Evolutionary conservation across 139 green algal species (phyloP).

Genomic region (Nannochloris sp.): DNA sequence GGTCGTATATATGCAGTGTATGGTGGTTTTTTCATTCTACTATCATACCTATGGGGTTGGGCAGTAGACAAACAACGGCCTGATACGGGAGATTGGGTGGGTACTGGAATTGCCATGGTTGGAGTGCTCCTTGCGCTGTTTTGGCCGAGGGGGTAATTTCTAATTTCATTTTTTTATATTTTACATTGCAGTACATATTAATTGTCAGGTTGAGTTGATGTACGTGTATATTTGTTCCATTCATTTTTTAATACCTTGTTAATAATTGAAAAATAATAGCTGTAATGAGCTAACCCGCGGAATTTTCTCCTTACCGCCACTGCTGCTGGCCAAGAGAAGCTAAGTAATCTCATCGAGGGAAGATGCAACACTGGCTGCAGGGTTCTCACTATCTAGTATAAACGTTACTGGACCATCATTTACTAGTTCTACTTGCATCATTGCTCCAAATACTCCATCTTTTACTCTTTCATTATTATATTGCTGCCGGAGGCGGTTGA

Average conservation of each 20-base stretch:
- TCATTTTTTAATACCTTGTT: not conserved
- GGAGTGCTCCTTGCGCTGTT: constrained; percentile 67
- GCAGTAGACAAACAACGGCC: constrained; percentile 53
- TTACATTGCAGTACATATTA: not conserved
- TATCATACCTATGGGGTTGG: constrained; percentile 80
- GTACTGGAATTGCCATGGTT: constrained; percentile 54
- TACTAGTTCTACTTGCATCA: constrained; percentile 60
- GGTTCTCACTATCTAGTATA: constrained; percentile 6
- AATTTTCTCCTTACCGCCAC: not conserved
- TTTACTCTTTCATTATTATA: constrained; percentile 42
- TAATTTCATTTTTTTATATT: not conserved
- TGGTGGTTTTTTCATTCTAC: constrained; percentile 82
- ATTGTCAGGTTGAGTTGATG: not conserved
- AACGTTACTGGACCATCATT: constrained; percentile 52
- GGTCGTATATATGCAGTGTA: constrained; percentile 68
- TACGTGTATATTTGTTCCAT: not conserved
- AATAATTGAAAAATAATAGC: not conserved
- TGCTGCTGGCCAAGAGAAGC: too few species aligned
- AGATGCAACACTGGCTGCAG: not conserved
- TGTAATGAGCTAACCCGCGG: too few species aligned
- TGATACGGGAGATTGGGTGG: constrained; percentile 71
- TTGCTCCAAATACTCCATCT: constrained; percentile 49
- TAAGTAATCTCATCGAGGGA: not conserved
- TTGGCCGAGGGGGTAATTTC: constrained; percentile 42
- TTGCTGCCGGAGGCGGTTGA: constrained; percentile 33